phyloP scores from a whole-genome alignment of 78 protist genomes.

The Polysphondylium violaceum region DNA sequence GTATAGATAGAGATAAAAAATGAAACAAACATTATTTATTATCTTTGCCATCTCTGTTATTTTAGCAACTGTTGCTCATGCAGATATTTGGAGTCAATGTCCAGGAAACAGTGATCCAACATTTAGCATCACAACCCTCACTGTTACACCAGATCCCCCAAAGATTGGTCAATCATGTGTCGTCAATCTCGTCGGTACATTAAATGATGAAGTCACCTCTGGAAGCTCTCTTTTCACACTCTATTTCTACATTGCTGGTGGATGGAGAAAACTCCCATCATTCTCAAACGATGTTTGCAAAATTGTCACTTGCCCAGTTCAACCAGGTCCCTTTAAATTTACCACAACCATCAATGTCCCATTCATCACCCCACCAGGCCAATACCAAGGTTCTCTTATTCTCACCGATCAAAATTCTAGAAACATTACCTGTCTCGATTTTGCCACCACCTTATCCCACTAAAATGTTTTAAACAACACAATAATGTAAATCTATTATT shows the following conservation, averaged over 20 bases:
- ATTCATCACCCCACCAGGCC: slow-evolving; percentile 58
- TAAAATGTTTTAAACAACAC: not conserved
- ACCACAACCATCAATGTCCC: slow-evolving; percentile 17
- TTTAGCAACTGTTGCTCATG: not conserved
- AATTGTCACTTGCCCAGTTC: slow-evolving; percentile 39
- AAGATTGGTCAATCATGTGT: slow-evolving; percentile 22
- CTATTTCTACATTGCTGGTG: slow-evolving; percentile 33
- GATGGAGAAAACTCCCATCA: slow-evolving; percentile 45
- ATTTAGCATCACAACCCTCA: slow-evolving; percentile 9
- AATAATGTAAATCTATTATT: not conserved
- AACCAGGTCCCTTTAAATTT: slow-evolving; percentile 47
- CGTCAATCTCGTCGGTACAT: slow-evolving; percentile 23
- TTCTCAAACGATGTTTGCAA: slow-evolving; percentile 36
- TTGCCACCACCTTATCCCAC: slow-evolving; percentile 26
- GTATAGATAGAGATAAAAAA: too few species aligned
- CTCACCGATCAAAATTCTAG: slow-evolving; percentile 23
- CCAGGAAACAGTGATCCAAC: not conserved
- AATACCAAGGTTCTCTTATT: slow-evolving; percentile 37
- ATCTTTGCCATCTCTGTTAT: too few species aligned
- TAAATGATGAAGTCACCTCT: slow-evolving; percentile 12
- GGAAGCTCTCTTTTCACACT: slow-evolving; percentile 12
- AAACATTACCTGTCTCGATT: slow-evolving; percentile 51
- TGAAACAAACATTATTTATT: too few species aligned
- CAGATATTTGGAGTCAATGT: slow-evolving; percentile 38
- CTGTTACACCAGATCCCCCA: slow-evolving; percentile 72